Conservation (phyloP, 2,329 filamentous ascomycete genomes). For the Trematosphaeria pertusa region DNA sequence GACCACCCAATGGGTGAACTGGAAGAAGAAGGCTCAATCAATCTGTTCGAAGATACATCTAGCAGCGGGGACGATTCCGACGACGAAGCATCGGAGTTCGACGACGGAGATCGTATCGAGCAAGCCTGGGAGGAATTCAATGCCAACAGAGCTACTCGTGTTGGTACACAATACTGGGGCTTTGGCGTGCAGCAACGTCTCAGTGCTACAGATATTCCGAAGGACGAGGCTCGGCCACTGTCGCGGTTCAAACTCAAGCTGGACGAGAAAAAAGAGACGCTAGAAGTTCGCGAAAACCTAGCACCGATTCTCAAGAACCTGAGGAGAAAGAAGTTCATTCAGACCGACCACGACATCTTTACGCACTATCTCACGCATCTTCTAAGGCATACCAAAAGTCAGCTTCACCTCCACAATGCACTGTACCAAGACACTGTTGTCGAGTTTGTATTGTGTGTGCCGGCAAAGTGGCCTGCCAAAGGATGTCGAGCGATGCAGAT, state of each 20-base stretch:
- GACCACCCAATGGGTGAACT: no score
- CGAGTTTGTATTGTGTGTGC: conserved; percentile 26
- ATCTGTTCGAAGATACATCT: background rate
- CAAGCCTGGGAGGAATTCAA: no score
- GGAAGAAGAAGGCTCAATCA: background rate
- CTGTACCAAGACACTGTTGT: conserved; percentile 8
- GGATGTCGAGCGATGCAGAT: conserved; percentile 24
- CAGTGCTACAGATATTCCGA: conserved; percentile 10
- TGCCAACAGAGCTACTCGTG: no score
- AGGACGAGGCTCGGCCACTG: conserved; percentile 9
- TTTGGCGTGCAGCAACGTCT: conserved; percentile 20
- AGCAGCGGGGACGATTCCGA: background rate
- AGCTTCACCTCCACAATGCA: conserved; percentile 8
- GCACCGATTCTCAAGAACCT: conserved; percentile 6
- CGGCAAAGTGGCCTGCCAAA: conserved; percentile 24
- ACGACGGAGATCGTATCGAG: background rate
- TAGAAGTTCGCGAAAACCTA: conserved; percentile 5
- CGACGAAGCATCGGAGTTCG: background rate
- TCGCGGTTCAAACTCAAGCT: conserved; percentile 20
- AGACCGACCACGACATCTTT: conserved; percentile 14
- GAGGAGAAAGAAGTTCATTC: conserved; percentile 8
- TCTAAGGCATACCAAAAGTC: conserved; percentile 11
- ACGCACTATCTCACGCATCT: conserved; percentile 20
- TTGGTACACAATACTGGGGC: conserved; percentile 20
- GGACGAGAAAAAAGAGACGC: conserved; percentile 10